Evolutionary conservation across 2,329 filamentous ascomycete species (phyloP), one percentile per base, ranked within the genome.

Genomic region (Penicillium sp.): DNA sequence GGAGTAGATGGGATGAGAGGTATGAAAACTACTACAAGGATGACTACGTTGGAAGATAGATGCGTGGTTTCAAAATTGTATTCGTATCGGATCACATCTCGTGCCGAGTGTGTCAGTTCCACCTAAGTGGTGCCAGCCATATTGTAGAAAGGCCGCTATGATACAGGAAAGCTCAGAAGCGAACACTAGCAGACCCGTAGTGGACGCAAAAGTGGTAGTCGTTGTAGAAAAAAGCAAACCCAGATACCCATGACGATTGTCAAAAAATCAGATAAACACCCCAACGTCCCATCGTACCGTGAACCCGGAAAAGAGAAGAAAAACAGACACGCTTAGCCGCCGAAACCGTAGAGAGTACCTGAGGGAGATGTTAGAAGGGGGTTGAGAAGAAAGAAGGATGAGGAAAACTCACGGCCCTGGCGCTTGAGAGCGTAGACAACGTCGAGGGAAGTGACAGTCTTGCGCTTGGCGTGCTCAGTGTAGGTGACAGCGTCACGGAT

Each of bases 271-370:
- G 59, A 72, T 64, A 23, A 74, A 73, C 72, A 75, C 72, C 72
- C 68, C 71, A 74, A 75, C 72, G 72, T 73, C 72, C 72, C 71
- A 68, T 74, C 72, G 72, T 75, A 75, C 72, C 72, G 64, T 73
- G 65, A 75, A 72, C 67, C 71, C 68, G 68, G 67, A 72, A 74
- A 73, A 72, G 60, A 66, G 71, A 73, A 71, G 61, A 58, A 67
- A 60, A 64, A 62, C 66, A 56, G 64, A 68, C 52, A 58, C 54
- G 71, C 70, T 86, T 90, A 93, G 84, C 89, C 90, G 84, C 90
- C 90, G 84, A 92, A 92, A 82, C 90, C 89, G 83, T 92, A 93
- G 64, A 92, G 88, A 74, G 89, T 90, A 72, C 88, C 72, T 75
- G 55, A 39, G 55, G 18, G 28, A 14, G 18, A 56, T 11, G 61